Evolutionary conservation across 495 filamentous ascomycete genomes (phyloP), one percentile per base, ranked within the genome.

Genomic region (Aspergillus haitiensis): DNA sequence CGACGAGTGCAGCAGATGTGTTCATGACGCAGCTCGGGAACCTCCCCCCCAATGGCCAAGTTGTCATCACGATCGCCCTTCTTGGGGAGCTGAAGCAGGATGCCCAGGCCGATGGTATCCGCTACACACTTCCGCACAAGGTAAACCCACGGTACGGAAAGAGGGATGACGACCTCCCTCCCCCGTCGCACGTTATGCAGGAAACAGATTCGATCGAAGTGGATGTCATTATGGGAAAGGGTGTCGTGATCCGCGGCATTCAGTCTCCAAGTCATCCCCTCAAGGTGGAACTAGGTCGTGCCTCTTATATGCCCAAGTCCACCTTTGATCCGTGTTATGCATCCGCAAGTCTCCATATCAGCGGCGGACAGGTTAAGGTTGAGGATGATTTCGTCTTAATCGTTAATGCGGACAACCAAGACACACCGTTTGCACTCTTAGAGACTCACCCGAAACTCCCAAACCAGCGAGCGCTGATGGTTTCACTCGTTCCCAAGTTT

Each of bases 251-350:
- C 64, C 77, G 81, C 58, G 76, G 73, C 40, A 67, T 91, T 21
- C 82, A 83, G 59, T 88, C 84, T 0, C 86, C 87, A 1, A 84
- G 78, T n/a, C 88, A 91, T 62, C 84, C 84, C 5, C 85, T 90
- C 53, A 74, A 83, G 1, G 79, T 90, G 6, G 77, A 78, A 0
- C 72, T 90, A 36, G 88, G 87, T 7, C 81, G 76, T 21, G 79
- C 76, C 5, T 86, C 85, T 7, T 65, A 67, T 3, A 70, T 74
- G 0, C 55, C 73, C 4, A 62, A 64, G 5, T 69, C 72, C 33
- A 67, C 73, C 13, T 83, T 84, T 61, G 78, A 75, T 8, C 74
- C 85, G 8, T 71, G 74, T 32, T 81, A 78, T 63, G 86, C 85
- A 0, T 87, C 83, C 33, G 87, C 86, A 12, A 87, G 78, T 0